Evolutionary conservation across 2,329 filamentous ascomycete genomes (phyloP), one percentile per base, ranked within the genome.

Genomic region (Phyllosticta ampelicida): DNA sequence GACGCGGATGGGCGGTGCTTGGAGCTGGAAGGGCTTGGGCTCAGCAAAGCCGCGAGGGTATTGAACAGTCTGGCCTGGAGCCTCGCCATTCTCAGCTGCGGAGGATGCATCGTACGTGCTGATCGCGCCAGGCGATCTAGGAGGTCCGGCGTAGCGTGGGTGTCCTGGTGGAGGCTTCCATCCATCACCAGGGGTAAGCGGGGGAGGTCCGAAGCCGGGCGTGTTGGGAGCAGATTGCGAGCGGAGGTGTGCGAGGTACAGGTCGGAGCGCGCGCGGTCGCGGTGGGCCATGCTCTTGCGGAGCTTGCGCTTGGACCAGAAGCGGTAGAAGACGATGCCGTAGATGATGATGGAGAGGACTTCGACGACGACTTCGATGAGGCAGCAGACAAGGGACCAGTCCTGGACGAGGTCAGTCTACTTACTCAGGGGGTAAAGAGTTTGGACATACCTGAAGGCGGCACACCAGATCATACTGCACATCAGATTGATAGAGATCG

Each of bases 261-360:
- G 83, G 71, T 97, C 91, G 61, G 89, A 92, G 62, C 94, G 88
- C 63, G 94, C 94, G 69, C 89, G 87, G 79, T 99, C 94, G 66
- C 94, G 90, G 70, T 88, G 79, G 71, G 95, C 88, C 94, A 99
- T 99, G 62, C 90, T 91, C 81, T 96, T 97, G 75, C 87, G 86
- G 62, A 99, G 88, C 71, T 88, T 87, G 72, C 90, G 87, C 82
- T 97, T 99, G 64, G 88, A 90, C 83, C 91, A 96, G 81, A 95
- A 95, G 66, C 94, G 88, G 80, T 95, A 97, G 79, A 97, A 96
- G 71, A 96, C 85, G 69, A 96, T 82, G 68, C 83, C 90, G 80
- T 99, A 99, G 68, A 99, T 89, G 56, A 85, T 79, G 71, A 99
- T 95, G 69, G 88, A 90, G 69, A 97, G 86, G 64, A 89, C 82